Base-by-base conservation (phyloP, 768 basidiomycete genomes). In the Suillus subluteus region DNA sequence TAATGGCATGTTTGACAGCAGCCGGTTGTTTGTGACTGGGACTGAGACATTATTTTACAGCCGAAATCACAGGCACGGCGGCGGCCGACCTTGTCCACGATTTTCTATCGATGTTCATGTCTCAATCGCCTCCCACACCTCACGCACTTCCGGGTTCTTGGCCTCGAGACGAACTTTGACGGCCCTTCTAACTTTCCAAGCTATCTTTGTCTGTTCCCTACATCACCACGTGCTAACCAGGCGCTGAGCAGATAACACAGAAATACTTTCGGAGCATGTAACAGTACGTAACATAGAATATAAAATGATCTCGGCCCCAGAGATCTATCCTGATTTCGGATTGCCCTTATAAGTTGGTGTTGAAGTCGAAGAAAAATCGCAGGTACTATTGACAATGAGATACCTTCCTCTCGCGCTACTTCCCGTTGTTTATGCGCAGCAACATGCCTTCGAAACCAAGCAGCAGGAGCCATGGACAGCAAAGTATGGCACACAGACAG, bases 401-500 rank as follows among this genome's bases (percentile, higher is more conserved):
- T 62, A 61, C 35, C 38, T 64, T 41, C n/a, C 54, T 30, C 54
- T 64, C 2, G 18, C 59, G n/a, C 18, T 61, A 32, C 23, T 64
- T 43, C 55, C 63, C 4, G 7, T 32, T 26, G 63, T 63, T 32
- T 64, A 23, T 58, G 63, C 63, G 8, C 63, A 64, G 16, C 63
- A 64, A 43, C 63, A 64, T 62, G 15, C 58, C 12, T 43, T 64
- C 38, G 58, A 41, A 32, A 62, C 38, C 30, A 35, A 30, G 12
- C 58, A 64, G 63, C 58, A 62, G 2, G 76, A 82, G 59, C 82
- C 82, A 55, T 91, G 88, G 88, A 72, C 79, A 18, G 79, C 84
- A 65, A 91, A 89, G 74, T 93, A 91, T 70, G 91, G 90, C 30
- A 67, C 75, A 16, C 88, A 89, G 67, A 80, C 81, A 46, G 91